phyloP scores from a whole-genome alignment of 805 yeast genomes.

The Cyberlindnera mississippiensis region DNA sequence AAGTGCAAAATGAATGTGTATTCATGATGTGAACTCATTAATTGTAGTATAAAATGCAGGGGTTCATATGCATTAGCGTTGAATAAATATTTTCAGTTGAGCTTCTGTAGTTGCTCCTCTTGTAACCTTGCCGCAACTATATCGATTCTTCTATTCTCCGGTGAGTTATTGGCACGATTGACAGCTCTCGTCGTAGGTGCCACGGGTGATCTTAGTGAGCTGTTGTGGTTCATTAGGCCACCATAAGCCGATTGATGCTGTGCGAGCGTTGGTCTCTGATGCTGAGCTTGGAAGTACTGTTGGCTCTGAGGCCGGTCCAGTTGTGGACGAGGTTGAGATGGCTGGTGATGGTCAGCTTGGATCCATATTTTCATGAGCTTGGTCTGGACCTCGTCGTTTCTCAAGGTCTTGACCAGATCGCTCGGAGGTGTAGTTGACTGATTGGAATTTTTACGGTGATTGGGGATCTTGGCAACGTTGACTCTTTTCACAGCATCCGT shows the following conservation, averaged over 20 bases:
- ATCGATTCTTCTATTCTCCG: constrained; percentile 25
- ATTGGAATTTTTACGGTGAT: not conserved
- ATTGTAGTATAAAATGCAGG: too few species aligned
- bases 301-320: constrained; percentile 4
- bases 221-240: not conserved
- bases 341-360: constrained; percentile 17
- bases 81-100: constrained; percentile 7
- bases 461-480: constrained; percentile 19
- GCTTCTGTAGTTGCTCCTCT: constrained; percentile 25
- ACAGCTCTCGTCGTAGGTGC: constrained; percentile 41
- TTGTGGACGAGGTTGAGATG: constrained; percentile 6
- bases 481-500: constrained; percentile 57
- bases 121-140: constrained; percentile 22
- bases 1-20: not conserved
- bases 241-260: constrained; percentile 4
- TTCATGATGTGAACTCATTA: too few species aligned
- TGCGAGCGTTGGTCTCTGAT: constrained; percentile 10
- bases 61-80: not conserved
- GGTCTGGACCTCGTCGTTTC: constrained; percentile 18
- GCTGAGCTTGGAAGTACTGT: constrained; percentile 18
- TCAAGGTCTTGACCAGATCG: constrained; percentile 9
- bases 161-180: constrained; percentile 29
- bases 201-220: constrained; percentile 15
- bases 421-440: not conserved
- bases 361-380: constrained; percentile 25